phyloP scores from a whole-genome alignment of 805 yeast species.

The Candida andamanensis region DNA sequence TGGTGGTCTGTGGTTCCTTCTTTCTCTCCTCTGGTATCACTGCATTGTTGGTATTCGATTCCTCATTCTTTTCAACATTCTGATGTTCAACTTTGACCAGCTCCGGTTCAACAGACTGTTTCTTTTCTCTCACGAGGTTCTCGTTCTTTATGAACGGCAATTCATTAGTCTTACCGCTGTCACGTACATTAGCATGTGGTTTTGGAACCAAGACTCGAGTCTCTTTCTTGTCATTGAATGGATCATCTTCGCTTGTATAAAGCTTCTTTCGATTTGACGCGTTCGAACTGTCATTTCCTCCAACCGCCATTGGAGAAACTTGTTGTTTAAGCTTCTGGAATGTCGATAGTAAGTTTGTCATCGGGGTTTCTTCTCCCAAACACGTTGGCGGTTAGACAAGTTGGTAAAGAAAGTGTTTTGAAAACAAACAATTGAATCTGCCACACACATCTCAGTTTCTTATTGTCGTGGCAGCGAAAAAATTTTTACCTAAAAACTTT shows the following conservation, averaged over 20 bases:
- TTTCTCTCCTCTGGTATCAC: not conserved
- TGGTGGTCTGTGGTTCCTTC: not conserved
- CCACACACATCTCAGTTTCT: too few species aligned
- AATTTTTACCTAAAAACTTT: too few species aligned
- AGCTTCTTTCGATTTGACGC: conserved; percentile 5
- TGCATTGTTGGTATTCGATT: not conserved
- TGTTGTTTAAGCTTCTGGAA: conserved; percentile 10
- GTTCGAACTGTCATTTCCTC: conserved; percentile 4
- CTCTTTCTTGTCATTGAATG: conserved; percentile 13
- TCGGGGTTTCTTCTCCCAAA: too few species aligned
- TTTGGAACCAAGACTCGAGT: not conserved
- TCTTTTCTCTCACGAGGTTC: conserved; percentile 11
- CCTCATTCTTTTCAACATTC: conserved; percentile 2
- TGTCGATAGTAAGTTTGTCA: conserved; percentile 10
- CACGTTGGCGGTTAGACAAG: too few species aligned
- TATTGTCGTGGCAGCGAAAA: too few species aligned
- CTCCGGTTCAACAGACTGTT: not conserved
- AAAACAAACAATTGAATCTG: too few species aligned
- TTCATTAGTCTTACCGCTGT: not conserved
- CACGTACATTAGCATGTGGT: not conserved
- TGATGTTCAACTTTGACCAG: not conserved
- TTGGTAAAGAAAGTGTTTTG: too few species aligned
- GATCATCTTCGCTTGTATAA: conserved; percentile 13
- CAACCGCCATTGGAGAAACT: conserved; percentile 5
- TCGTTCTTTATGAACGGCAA: conserved; percentile 13